Percentiles rank a stretch among this genome's conserved stretches.
These are phyloP conservation scores for Magnusiomyces paraingens DNA, from an alignment of 1,139 yeast species.

Conservation along the genomic window DNA sequence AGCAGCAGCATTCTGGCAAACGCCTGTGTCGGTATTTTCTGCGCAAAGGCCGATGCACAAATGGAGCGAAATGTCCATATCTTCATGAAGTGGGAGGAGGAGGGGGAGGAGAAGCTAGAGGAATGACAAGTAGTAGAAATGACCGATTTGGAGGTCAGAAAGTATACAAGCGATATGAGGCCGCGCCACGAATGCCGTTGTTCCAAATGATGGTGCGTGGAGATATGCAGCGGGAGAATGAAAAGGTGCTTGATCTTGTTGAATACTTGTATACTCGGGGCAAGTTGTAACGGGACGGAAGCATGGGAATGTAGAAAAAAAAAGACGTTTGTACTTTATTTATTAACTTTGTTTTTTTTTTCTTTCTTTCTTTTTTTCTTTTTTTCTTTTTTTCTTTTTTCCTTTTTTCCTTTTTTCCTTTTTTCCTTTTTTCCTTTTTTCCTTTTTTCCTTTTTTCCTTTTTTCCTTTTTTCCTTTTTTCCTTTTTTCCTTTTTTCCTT, in stretches of 20 bases:
- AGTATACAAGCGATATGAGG: constrained; percentile 32
- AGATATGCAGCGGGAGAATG: constrained; percentile 35
- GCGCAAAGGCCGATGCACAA: constrained; percentile 28
- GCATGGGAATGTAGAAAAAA: too few relatives aligned
- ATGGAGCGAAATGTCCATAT: constrained; percentile 30
- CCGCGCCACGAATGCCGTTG: constrained; percentile 31
- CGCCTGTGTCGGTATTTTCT: constrained; percentile 28
- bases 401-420: too few relatives aligned
- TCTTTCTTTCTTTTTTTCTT: too few relatives aligned
- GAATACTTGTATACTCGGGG: constrained; percentile 16
- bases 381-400: too few relatives aligned
- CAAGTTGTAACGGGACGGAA: too few relatives aligned
- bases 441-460: too few relatives aligned
- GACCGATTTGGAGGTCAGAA: constrained; percentile 4
- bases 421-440: too few relatives aligned
- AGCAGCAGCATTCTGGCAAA: neutral
- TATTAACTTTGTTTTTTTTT: too few relatives aligned
- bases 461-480: too few relatives aligned
- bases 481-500: too few relatives aligned
- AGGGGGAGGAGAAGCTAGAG: too few relatives aligned
- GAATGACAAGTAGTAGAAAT: constrained; percentile 1
- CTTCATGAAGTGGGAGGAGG: constrained; percentile 20
- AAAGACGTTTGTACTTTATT: too few relatives aligned
- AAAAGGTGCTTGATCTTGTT: constrained; percentile 30
- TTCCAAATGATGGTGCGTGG: constrained; percentile 35